phyloP scores from a whole-genome alignment of 176 grass and related monocot genomes.

The Musa troglodytarum region DNA sequence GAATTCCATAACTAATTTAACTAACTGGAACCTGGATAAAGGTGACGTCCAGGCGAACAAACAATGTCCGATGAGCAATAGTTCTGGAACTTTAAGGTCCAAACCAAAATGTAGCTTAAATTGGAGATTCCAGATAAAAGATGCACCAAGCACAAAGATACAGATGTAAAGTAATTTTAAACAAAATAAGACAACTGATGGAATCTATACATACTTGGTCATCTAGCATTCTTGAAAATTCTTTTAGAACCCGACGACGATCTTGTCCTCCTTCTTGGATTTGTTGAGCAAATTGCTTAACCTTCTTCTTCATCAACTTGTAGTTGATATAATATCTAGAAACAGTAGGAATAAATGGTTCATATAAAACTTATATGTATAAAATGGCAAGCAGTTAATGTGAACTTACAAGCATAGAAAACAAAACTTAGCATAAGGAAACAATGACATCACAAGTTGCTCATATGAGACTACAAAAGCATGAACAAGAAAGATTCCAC shows the following conservation, averaged over 20 bases:
- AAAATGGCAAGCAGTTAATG: neutral
- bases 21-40: too few species aligned
- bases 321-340: slow-evolving; percentile 97
- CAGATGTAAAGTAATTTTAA: neutral
- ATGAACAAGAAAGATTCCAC: neutral
- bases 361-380: neutral
- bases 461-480: neutral
- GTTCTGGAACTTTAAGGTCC: neutral
- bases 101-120: neutral
- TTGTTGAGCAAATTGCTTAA: slow-evolving; percentile 79
- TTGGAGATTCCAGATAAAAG: neutral
- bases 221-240: slow-evolving; percentile 97
- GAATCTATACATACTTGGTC: slow-evolving; percentile 62
- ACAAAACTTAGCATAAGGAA: neutral
- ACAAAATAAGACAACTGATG: neutral
- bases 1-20: too few species aligned
- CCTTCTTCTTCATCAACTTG: slow-evolving; percentile 98
- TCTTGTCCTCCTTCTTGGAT: slow-evolving; percentile 72
- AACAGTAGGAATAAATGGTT: slow-evolving; percentile 11
- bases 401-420: neutral
- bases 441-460: neutral
- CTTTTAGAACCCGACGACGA: slow-evolving; percentile 66
- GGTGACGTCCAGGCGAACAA: too few species aligned
- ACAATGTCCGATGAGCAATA: neutral
- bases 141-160: neutral